phyloP scores from a whole-genome alignment of 352 stramenopile species.

The Pilasporangium apinafurcum region DNA sequence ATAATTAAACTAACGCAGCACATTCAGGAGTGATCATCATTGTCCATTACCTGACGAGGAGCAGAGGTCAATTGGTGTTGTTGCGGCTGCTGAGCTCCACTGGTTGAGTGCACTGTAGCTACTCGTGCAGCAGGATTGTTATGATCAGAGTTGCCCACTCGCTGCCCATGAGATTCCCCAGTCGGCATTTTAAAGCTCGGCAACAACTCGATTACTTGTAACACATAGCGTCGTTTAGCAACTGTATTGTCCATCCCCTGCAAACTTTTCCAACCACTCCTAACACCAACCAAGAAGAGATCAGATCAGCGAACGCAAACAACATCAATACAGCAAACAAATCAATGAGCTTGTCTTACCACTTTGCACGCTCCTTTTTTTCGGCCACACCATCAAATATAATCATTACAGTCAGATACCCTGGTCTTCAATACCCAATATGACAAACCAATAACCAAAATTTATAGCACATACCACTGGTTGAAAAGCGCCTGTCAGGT shows the following conservation, averaged over 20 bases:
- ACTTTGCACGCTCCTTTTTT: slow-evolving; percentile 47
- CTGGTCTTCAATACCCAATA: neutral
- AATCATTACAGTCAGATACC: neutral
- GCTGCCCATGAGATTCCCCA: neutral
- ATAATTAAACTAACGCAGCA: no score
- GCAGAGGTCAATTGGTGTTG: no score
- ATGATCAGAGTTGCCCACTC: neutral
- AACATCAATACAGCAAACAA: neutral
- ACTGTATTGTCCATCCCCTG: slow-evolving; percentile 22
- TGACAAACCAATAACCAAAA: neutral
- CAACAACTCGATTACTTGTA: slow-evolving; percentile 40
- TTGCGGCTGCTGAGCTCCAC: neutral
- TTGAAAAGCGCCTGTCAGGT: slow-evolving; percentile 33
- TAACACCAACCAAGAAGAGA: slow-evolving; percentile 7
- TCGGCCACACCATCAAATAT: neutral
- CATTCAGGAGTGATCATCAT: no score
- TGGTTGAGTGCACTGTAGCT: neutral
- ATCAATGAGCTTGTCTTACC: no score
- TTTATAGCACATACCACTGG: slow-evolving; percentile 22
- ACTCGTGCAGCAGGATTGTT: neutral
- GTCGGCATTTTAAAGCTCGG: slow-evolving; percentile 35
- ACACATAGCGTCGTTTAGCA: slow-evolving; percentile 46
- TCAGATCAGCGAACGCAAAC: neutral
- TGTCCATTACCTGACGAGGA: no score
- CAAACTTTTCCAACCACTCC: slow-evolving; percentile 44